Evolutionary conservation across 1,284 basidiomycete genomes (phyloP), one percentile per base, ranked within the genome.

Genomic region (Malassezia sp.): DNA sequence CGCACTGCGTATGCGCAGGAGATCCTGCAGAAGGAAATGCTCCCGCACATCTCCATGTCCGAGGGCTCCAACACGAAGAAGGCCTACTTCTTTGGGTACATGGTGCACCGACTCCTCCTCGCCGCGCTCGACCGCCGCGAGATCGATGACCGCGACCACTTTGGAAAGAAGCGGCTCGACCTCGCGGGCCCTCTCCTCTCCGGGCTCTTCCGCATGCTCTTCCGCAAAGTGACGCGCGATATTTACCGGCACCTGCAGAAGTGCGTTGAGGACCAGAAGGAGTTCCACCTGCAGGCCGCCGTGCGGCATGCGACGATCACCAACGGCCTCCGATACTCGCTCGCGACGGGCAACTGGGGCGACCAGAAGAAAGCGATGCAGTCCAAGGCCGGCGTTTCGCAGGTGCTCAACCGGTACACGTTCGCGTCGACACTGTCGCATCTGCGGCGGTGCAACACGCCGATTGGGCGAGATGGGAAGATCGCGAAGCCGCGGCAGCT

Each of bases 11-110:
- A 96, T 63, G 93, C 93, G 0, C 86, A 93, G 70, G 93, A 97
- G 71, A 96, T 97, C 63, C 70, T 99, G 42, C 90, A 96, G 73
- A 97, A 96, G 74, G 91, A 97, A 73, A 91, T 97, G 84, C 71
- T 99, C 36, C 93, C 93, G 0, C 93, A 97, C 70, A 83, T 99
- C 22, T 91, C 91, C 3, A 91, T 90, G 78, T 80, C 82, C 1
- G 89, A 93, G 71, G 90, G 90, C 8, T 90, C 88, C 27, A 87
- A 93, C 73, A 90, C 86, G 30, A 93, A 93, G 75, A 99, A 99
- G 73, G 93, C 93, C 2, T 97, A 90, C 74, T 99, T 97, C 78
- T 89, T 97, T 55, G 93, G 93, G n/a, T 97, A 96, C 73, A 99
- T 99, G 91, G 85, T 96, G 39, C 91, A 97, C 74, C 82, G 93